These are phyloP conservation scores for Acacia concinna DNA, from an alignment of 331 rosid species.

Conservation along the genomic window DNA sequence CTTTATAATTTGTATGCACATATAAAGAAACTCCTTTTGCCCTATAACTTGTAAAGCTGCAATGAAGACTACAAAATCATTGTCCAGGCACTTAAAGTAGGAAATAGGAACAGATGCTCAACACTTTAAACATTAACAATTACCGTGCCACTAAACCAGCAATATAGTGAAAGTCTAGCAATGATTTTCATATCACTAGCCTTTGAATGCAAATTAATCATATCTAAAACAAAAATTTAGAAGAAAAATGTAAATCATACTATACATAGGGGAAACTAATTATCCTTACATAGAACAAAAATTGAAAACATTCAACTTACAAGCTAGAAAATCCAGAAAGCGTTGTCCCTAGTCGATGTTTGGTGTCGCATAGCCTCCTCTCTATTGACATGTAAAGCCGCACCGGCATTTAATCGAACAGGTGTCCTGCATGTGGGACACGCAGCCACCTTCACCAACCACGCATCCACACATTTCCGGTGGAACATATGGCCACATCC, in stretches of 20 bases:
- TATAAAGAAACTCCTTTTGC: background rate
- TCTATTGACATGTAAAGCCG: background rate
- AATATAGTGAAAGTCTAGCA: background rate
- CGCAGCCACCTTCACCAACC: slow-evolving; percentile 70
- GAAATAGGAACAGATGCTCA: background rate
- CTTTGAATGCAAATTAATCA: background rate
- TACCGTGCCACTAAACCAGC: background rate
- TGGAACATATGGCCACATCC: slow-evolving; percentile 75
- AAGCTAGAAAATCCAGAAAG: slow-evolving; percentile 39
- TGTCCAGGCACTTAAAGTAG: background rate
- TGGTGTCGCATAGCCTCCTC: slow-evolving; percentile 34
- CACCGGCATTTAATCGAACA: slow-evolving; percentile 43
- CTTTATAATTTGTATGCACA: no score
- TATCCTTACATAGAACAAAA: slow-evolving; percentile 13
- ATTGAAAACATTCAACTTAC: slow-evolving; percentile 25
- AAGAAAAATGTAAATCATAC: background rate
- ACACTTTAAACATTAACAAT: background rate
- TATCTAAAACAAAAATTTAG: background rate
- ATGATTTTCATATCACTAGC: background rate
- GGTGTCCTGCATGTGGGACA: slow-evolving; percentile 84
- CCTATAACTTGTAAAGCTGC: background rate
- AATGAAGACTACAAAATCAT: background rate
- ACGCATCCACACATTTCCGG: slow-evolving; percentile 67
- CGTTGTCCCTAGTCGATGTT: slow-evolving; percentile 27
- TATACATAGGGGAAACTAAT: slow-evolving; percentile 19